Base-by-base conservation (phyloP, 2,329 filamentous ascomycete species). In the Pseudophaeomoniella oleicola region DNA sequence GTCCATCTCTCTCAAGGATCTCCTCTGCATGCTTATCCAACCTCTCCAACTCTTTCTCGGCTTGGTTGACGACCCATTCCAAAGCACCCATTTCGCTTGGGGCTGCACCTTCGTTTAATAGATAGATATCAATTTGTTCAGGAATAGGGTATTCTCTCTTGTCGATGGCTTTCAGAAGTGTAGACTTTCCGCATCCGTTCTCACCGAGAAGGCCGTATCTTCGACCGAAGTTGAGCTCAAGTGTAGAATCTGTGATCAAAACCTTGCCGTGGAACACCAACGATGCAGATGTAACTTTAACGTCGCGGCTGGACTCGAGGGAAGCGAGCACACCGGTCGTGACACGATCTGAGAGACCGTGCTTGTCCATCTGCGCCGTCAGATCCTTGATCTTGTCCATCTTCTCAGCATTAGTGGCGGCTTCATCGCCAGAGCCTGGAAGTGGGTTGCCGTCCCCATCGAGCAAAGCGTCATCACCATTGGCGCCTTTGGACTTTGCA, bases 141-240 rank as follows among this genome's bases (percentile, higher is more conserved):
- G 90, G 92, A 56, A 98, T 83, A 44, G 90, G 92, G 59, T 78
- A 98, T 63, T 98, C 92, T 65, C 90, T 82, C 55, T 78, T 79
- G 51, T 81, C 80, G 57, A 98, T 94, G 48, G 90, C 76, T 69
- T 94, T 96, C 57, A 98, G 75, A 19, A 98, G 65, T n/a, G 90
- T 98, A 46, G 83, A 92, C 73, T 98, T 98, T 60, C 90, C 90
- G 63, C 90, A 98, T 47, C 90, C 90, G 80, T 98, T 98, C 74
- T 98, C 90, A 55, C 90, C 90, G 46, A 98, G 69, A 40, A 98
- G 71, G 59, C 90, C 90, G 59, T 98, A 98, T 53, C 90, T 78
- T 53, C 87, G 82, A 47, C 82, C 86, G 58, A 85, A 90, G 58
- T 82, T 88, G 54, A 98, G 72, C 64, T 98, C 92, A 59, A 98